A percentile compares a stretch with the other conserved stretches of the same genome.
Conservation (phyloP, 1,284 basidiomycete genomes). For the Coniferiporia weirii region DNA sequence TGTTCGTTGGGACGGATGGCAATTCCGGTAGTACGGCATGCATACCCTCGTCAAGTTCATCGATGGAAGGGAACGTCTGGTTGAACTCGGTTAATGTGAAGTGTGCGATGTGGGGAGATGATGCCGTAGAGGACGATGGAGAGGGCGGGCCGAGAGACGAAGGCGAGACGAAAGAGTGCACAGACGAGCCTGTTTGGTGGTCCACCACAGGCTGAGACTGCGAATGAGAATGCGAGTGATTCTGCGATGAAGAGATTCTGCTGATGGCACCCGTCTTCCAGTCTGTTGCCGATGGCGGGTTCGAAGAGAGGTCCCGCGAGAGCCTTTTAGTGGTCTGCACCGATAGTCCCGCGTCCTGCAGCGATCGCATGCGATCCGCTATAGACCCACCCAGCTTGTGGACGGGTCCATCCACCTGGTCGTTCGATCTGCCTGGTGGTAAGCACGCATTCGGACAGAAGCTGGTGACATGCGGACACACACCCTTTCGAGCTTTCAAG, state of each 20-base stretch:
- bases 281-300: constrained; percentile 12
- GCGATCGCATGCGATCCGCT: constrained; percentile 64
- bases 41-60: constrained; percentile 56
- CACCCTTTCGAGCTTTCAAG: constrained; percentile 46
- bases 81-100: constrained; percentile 48
- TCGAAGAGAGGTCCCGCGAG: constrained; percentile 39
- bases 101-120: constrained; percentile 33
- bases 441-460: constrained; percentile 2
- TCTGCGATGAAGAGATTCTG: constrained; percentile 1
- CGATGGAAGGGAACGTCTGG: constrained; percentile 65
- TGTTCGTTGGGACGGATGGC: constrained; percentile 39
- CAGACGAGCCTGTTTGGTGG: constrained; percentile 30
- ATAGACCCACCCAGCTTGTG: constrained; percentile 50
- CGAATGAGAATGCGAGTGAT: constrained; percentile 18
- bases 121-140: constrained; percentile 49
- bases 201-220: constrained; percentile 24
- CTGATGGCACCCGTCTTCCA: constrained; percentile 4
- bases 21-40: constrained; percentile 32
- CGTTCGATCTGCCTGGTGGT: constrained; percentile 6
- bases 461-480: constrained; percentile 27
- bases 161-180: constrained; percentile 59
- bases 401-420: constrained; percentile 29
- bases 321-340: constrained; percentile 46
- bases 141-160: constrained; percentile 69
- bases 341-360: constrained; percentile 60